These are phyloP conservation scores for Trichoderma gamsii DNA, from an alignment of 495 filamentous ascomycete genomes.

Conservation along the genomic window DNA sequence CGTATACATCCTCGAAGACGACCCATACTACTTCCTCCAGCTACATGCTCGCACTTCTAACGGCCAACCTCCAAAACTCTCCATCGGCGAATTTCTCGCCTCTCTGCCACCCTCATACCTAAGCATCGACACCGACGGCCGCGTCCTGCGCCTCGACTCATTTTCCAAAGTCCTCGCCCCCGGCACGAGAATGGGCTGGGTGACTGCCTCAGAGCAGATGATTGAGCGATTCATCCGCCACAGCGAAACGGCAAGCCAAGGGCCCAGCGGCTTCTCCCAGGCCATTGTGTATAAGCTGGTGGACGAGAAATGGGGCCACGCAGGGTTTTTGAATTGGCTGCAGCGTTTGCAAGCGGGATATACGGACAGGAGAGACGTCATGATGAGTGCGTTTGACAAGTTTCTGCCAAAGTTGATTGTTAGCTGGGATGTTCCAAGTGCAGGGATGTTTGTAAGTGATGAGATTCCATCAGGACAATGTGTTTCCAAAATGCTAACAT, in stretches of 20 bases:
- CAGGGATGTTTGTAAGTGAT: slow-evolving; percentile 88
- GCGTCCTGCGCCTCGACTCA: slow-evolving; percentile 77
- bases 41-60: slow-evolving; percentile 59
- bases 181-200: slow-evolving; percentile 73
- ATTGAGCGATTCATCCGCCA: slow-evolving; percentile 72
- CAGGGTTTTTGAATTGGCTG: slow-evolving; percentile 84
- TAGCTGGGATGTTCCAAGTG: slow-evolving; percentile 73
- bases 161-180: slow-evolving; percentile 79
- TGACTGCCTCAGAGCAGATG: slow-evolving; percentile 71
- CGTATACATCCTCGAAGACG: slow-evolving; percentile 88
- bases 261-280: slow-evolving; percentile 77
- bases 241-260: slow-evolving; percentile 73
- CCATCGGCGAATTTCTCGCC: slow-evolving; percentile 71
- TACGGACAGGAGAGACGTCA: slow-evolving; percentile 66
- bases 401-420: slow-evolving; percentile 70
- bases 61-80: slow-evolving; percentile 37
- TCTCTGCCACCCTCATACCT: slow-evolving; percentile 71
- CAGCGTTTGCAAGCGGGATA: slow-evolving; percentile 79
- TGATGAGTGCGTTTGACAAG: slow-evolving; percentile 76
- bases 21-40: slow-evolving; percentile 95
- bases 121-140: slow-evolving; percentile 70
- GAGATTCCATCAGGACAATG: background rate
- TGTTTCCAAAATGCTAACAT: background rate
- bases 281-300: slow-evolving; percentile 79
- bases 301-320: slow-evolving; percentile 90